Percentiles rank a stretch among this genome's conserved stretches.
Conservation (phyloP, 805 yeast species). For the Candida ortonii region DNA sequence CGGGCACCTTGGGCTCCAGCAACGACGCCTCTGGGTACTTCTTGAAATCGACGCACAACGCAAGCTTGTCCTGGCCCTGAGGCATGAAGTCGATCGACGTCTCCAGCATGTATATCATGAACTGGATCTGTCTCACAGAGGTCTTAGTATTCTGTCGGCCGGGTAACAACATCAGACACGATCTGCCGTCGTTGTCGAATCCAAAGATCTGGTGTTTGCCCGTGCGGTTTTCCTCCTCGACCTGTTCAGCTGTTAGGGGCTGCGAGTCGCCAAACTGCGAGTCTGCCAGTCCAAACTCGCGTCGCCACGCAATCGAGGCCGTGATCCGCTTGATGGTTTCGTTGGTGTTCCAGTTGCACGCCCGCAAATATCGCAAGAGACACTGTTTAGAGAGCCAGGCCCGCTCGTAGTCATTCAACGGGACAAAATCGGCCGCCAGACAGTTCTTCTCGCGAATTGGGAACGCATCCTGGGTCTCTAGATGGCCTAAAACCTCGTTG, state of each 20-base stretch:
- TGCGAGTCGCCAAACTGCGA: conserved; percentile 43
- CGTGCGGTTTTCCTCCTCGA: conserved; percentile 72
- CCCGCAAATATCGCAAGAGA: conserved; percentile 81
- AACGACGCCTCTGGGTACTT: conserved; percentile 54
- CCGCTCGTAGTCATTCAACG: conserved; percentile 54
- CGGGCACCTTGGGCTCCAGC: conserved; percentile 54
- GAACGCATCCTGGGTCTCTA: conserved; percentile 45
- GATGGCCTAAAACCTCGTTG: conserved; percentile 54
- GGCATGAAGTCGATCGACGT: conserved; percentile 94
- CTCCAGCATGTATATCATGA: conserved; percentile 88
- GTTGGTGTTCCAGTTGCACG: conserved; percentile 79
- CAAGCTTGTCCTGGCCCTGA: conserved; percentile 89
- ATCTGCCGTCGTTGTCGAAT: conserved; percentile 85
- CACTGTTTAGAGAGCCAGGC: conserved; percentile 94
- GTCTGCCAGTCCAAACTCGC: conserved; percentile 78
- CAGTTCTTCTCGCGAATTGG: conserved; percentile 48
- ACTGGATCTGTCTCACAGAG: conserved; percentile 86
- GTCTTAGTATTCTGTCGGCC: conserved; percentile 98
- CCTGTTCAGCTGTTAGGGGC: conserved; percentile 51
- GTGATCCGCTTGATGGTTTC: conserved; percentile 73
- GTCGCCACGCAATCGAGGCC: conserved; percentile 84
- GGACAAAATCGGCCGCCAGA: conserved; percentile 32
- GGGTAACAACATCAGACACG: conserved; percentile 84
- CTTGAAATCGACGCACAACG: conserved; percentile 89
- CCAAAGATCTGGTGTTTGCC: conserved; percentile 92